Conservation (phyloP, 495 filamentous ascomycete species). For the Tuber microsphaerosporum region DNA sequence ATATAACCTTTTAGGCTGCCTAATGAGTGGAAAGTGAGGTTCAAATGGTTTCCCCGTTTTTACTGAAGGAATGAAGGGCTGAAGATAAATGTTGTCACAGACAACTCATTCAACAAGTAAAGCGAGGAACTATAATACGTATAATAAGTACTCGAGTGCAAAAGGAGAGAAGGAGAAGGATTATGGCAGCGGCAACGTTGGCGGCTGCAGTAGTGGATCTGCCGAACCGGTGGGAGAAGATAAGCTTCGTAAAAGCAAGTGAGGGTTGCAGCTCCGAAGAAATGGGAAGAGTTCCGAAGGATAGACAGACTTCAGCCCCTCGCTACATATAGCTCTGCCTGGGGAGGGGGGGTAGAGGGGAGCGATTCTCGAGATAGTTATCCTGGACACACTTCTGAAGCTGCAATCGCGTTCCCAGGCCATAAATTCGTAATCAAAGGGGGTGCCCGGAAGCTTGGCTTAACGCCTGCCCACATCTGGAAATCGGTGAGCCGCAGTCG, state of each 20-base stretch:
- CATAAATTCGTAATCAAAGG: neutral
- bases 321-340: neutral
- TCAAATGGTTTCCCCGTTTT: neutral
- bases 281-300: neutral
- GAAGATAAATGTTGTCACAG: slow-evolving; percentile 35
- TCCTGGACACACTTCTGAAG: neutral
- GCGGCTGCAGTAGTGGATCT: neutral
- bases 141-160: neutral
- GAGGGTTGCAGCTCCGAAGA: neutral
- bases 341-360: neutral
- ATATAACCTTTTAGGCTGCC: neutral
- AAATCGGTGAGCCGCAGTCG: neutral
- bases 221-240: neutral
- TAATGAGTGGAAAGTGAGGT: slow-evolving; percentile 8
- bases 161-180: neutral
- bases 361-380: neutral
- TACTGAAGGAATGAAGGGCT: slow-evolving; percentile 14
- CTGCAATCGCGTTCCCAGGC: neutral
- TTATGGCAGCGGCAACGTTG: neutral
- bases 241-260: neutral
- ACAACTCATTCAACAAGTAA: slow-evolving; percentile 34
- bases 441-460: neutral
- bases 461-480: neutral
- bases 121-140: neutral
- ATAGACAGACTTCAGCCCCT: neutral